phyloP scores from a whole-genome alignment of 768 basidiomycete species.

The Strobilomyces confusus region DNA sequence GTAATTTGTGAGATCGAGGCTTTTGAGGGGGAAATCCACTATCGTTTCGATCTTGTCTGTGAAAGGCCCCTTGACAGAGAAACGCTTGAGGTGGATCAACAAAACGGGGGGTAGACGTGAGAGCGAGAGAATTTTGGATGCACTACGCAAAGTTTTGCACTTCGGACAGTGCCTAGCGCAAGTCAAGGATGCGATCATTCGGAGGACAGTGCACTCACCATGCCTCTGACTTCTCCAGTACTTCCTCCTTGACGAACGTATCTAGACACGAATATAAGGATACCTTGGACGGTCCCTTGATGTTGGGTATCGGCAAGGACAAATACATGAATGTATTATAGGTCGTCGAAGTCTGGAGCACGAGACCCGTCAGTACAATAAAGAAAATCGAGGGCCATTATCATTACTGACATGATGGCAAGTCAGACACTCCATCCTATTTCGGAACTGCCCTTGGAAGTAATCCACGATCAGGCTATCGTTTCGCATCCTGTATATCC shows the following conservation, averaged over 20 bases:
- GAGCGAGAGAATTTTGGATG: slow-evolving; percentile 82
- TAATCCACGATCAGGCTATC: slow-evolving; percentile 94
- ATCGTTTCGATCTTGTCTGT: slow-evolving; percentile 96
- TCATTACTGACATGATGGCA: slow-evolving; percentile 70
- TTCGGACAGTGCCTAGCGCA: slow-evolving; percentile 84
- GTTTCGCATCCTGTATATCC: slow-evolving; percentile 81
- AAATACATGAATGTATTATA: slow-evolving; percentile 97
- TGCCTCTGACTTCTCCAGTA: slow-evolving; percentile 89
- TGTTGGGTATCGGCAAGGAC: slow-evolving; percentile 79
- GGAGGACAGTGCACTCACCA: slow-evolving; percentile 55
- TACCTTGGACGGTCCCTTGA: slow-evolving; percentile 53
- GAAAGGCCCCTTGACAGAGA: slow-evolving; percentile 86
- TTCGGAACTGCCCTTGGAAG: slow-evolving; percentile 97
- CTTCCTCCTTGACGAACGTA: slow-evolving; percentile 85
- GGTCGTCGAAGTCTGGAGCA: slow-evolving; percentile 84
- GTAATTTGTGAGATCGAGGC: slow-evolving; percentile 67
- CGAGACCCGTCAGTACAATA: slow-evolving; percentile 8
- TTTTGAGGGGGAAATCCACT: slow-evolving; percentile 80
- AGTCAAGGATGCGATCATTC: not conserved
- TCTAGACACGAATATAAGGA: slow-evolving; percentile 80
- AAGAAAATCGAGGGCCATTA: not conserved
- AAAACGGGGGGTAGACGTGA: slow-evolving; percentile 92
- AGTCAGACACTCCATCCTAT: slow-evolving; percentile 82
- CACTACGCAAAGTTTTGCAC: slow-evolving; percentile 85
- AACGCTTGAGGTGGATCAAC: slow-evolving; percentile 88